Evolutionary conservation across 106 monocot genomes (phyloP).

Genomic region (Dendrobium huoshanense): DNA sequence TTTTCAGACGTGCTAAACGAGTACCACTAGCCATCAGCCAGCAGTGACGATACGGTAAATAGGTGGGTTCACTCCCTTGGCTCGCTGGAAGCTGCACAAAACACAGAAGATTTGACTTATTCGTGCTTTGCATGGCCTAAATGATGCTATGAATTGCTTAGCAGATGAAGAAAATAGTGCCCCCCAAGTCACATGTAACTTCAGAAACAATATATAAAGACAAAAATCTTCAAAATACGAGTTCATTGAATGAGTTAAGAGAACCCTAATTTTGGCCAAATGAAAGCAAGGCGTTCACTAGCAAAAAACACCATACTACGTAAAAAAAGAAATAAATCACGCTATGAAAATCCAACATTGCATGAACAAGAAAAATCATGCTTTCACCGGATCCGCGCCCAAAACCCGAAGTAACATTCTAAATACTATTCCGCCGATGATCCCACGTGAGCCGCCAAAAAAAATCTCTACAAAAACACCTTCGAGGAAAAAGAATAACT

Average conservation of each 20-base stretch:
- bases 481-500: background rate
- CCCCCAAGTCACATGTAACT: background rate
- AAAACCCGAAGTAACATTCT: background rate
- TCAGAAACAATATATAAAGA: background rate
- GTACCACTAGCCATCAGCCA: slow-evolving; percentile 5
- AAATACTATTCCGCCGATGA: background rate
- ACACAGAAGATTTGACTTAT: background rate
- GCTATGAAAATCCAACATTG: background rate
- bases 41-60: background rate
- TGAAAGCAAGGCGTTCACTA: too few species aligned
- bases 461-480: background rate
- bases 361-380: background rate
- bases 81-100: slow-evolving; percentile 2
- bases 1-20: slow-evolving; percentile 1
- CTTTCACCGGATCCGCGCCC: background rate
- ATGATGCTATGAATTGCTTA: background rate
- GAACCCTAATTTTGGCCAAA: background rate
- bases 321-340: background rate
- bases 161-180: background rate
- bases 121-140: background rate
- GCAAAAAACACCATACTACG: too few species aligned
- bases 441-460: background rate
- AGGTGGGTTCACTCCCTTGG: background rate
- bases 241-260: background rate
- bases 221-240: background rate